Conservation (phyloP, 345 rosid species). For the Lepidium sativum region DNA sequence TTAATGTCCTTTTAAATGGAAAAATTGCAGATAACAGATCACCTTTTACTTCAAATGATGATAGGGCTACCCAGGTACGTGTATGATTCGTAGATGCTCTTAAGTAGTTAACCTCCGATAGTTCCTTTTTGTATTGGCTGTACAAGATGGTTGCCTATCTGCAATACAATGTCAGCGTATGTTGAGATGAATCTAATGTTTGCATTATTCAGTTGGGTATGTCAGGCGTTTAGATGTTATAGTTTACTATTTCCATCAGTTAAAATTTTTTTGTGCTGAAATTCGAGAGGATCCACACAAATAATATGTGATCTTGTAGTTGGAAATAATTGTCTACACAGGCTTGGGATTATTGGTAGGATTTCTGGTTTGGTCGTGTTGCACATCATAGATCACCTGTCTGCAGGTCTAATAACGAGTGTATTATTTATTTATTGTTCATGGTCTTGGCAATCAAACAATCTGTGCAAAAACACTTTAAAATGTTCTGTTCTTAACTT, state of each 20-base stretch:
- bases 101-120: not conserved
- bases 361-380: not conserved
- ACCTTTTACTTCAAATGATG: constrained; percentile 40
- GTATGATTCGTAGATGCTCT: not conserved
- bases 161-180: not conserved
- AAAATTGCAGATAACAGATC: constrained; percentile 30
- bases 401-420: not conserved
- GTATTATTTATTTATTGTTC: not conserved
- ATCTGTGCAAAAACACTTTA: not conserved
- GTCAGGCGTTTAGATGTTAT: not conserved
- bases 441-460: not conserved
- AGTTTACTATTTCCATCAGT: not conserved
- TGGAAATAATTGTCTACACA: not conserved
- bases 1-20: constrained; percentile 40
- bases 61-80: constrained; percentile 45
- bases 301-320: not conserved
- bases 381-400: not conserved
- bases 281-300: not conserved
- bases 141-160: not conserved
- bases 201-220: not conserved
- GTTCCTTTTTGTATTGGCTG: not conserved
- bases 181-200: not conserved
- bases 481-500: not conserved
- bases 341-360: not conserved
- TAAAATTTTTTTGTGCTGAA: not conserved